Conservation (phyloP, 495 filamentous ascomycete species). For the Lasiosphaeria hispida region DNA sequence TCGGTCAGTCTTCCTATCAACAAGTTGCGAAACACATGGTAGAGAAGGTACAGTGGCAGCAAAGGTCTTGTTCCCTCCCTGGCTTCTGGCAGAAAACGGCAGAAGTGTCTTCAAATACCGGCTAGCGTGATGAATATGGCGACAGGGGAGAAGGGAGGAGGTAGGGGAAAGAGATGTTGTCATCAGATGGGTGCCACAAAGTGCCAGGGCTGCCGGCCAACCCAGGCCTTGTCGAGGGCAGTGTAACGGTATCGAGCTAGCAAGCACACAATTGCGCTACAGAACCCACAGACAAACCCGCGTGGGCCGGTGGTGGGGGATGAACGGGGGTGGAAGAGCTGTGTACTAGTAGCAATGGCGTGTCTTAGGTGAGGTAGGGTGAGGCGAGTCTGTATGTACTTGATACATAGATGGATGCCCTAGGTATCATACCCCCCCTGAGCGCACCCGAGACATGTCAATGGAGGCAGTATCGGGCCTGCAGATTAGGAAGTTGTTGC, state of each 20-base stretch:
- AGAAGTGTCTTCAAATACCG: constrained; percentile 22
- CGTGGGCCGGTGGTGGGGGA: constrained; percentile 10
- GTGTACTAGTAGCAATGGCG: too few species aligned
- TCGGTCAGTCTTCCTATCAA: too few species aligned
- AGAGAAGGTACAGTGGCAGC: neutral
- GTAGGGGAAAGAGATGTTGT: constrained; percentile 9
- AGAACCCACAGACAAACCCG: constrained; percentile 19
- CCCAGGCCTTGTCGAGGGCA: constrained; percentile 8
- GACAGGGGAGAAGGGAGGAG: constrained; percentile 5
- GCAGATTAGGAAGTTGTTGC: too few species aligned
- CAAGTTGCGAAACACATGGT: neutral
- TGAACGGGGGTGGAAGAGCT: neutral
- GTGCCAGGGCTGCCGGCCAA: constrained; percentile 5
- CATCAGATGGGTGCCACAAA: constrained; percentile 12
- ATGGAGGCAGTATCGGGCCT: too few species aligned
- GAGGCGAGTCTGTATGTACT: too few species aligned
- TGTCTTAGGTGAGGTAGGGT: too few species aligned
- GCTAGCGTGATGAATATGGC: constrained; percentile 21
- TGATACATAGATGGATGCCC: too few species aligned
- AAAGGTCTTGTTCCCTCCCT: neutral
- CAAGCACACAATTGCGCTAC: constrained; percentile 5
- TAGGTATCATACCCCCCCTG: too few species aligned
- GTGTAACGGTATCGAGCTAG: constrained; percentile 9
- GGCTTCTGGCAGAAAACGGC: constrained; percentile 27
- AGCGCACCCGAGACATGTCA: too few species aligned